Percentiles rank a stretch among this genome's conserved stretches.
Conservation (phyloP, 2,329 filamentous ascomycete species). For the Metarhizium guizhouense region DNA sequence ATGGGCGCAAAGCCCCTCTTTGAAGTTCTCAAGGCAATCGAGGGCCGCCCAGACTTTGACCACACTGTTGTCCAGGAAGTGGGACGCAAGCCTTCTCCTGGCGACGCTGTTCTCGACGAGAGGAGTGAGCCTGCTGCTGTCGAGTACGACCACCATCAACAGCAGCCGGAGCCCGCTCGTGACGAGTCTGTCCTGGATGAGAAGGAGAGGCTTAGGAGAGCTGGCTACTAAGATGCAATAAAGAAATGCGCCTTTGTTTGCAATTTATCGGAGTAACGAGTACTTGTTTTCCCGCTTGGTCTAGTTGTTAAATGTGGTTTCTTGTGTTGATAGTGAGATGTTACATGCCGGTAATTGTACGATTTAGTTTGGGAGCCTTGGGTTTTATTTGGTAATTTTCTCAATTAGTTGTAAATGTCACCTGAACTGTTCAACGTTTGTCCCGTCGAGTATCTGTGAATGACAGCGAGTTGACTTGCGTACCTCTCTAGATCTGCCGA, state of each 20-base stretch:
- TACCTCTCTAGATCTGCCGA: too few relatives aligned
- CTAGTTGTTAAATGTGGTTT: neutral
- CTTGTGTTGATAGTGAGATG: neutral
- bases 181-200: slow-evolving; percentile 14
- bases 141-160: slow-evolving; percentile 6
- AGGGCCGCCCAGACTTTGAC: slow-evolving; percentile 21
- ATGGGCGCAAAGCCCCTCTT: slow-evolving; percentile 26
- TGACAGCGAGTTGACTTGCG: too few relatives aligned
- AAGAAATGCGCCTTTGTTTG: neutral
- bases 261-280: neutral
- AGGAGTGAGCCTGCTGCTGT: slow-evolving; percentile 18
- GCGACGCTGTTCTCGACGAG: slow-evolving; percentile 18
- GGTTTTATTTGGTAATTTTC: too few relatives aligned
- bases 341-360: neutral
- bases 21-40: slow-evolving; percentile 29
- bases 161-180: neutral
- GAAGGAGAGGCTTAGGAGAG: slow-evolving; percentile 17
- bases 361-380: neutral
- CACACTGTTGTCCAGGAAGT: slow-evolving; percentile 18
- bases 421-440: too few relatives aligned
- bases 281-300: neutral
- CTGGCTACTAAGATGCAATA: neutral
- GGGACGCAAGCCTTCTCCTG: slow-evolving; percentile 12
- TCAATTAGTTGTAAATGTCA: too few relatives aligned
- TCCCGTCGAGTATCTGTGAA: too few relatives aligned